Conservation (phyloP, 192 early-diverging fungal species). For the Coemansia sp. region DNA sequence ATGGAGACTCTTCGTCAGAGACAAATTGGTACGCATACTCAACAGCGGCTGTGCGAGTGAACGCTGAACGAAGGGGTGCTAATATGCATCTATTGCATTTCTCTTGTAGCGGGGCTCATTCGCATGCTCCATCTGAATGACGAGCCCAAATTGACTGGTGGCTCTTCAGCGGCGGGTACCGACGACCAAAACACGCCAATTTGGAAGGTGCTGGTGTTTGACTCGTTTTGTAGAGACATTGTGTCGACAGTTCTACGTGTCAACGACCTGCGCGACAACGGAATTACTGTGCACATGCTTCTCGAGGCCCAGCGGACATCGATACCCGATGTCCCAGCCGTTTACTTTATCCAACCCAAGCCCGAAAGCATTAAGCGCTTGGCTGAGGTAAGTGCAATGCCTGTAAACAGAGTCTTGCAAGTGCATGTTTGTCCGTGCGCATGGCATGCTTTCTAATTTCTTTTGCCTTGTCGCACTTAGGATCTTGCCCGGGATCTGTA, state of each 20-base stretch:
- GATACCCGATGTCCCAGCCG: constrained; percentile 94
- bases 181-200: constrained; percentile 57
- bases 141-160: constrained; percentile 44
- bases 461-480: constrained; percentile 4
- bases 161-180: constrained; percentile 15
- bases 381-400: constrained; percentile 65
- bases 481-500: constrained; percentile 91
- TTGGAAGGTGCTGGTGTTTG: constrained; percentile 98
- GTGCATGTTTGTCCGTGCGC: background rate
- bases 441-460: constrained; percentile 27
- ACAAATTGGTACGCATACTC: constrained; percentile 62
- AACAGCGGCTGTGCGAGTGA: background rate
- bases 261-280: constrained; percentile 92
- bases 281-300: constrained; percentile 97
- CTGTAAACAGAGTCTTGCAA: background rate
- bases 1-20: constrained; percentile 61
- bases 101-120: constrained; percentile 70
- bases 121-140: constrained; percentile 90
- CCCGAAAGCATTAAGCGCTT: constrained; percentile 83
- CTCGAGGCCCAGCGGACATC: constrained; percentile 81
- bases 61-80: background rate
- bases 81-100: background rate
- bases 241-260: constrained; percentile 97
- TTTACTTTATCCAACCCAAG: constrained; percentile 95
- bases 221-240: constrained; percentile 89